Base-by-base conservation (phyloP, 108 stramenopile genomes). In the Poteriospumella lacustris region DNA sequence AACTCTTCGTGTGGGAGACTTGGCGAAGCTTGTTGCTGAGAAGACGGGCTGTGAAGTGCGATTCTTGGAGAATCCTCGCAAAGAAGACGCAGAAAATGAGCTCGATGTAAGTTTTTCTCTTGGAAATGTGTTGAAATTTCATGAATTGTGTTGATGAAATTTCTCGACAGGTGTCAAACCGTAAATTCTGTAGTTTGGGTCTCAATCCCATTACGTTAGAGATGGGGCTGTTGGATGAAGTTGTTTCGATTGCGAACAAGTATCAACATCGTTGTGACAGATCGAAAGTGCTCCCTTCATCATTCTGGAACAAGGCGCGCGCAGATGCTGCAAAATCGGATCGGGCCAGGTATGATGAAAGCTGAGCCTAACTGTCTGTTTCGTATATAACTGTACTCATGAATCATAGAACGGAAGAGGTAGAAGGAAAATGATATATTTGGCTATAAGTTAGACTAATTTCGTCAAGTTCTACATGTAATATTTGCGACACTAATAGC, bases 11-110 rank as follows among this genome's bases (percentile, higher is more conserved):
- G 95, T 97, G 76, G 91, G 95, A 34, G 96, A 97, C 81, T 86
- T 97, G 68, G 96, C 96, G 47, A 72, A 91, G 69, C 77, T 97
- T 80, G 93, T 96, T 40, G 89, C 92, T 44, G 85, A 91, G 42
- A 85, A 92, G 89, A 95, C 95, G 2, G 94, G 93, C 5, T 91
- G 91, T 28, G 90, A 92, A 60, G 93, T 92, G 78, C 89, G 94
- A 83, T 90, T 86, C 77, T 87, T 97, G 47, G 93, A 93, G 73
- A 97, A 97, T 83, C 96, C 96, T 44, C 89, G 96, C 77, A 93
- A 95, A 79, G 96, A 97, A 83, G 94, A 93, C 24, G 94, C 93
- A 39, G 96, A 95, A 84, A 97, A 97, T 87, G 96, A 97, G 76
- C 87, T 97, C 76, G 95, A 96, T 78, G 96, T 73, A 52, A 42